A percentile compares a stretch with the other conserved stretches of the same genome.
phyloP scores from a whole-genome alignment of 805 yeast species.

The Pichia occidentalis region DNA sequence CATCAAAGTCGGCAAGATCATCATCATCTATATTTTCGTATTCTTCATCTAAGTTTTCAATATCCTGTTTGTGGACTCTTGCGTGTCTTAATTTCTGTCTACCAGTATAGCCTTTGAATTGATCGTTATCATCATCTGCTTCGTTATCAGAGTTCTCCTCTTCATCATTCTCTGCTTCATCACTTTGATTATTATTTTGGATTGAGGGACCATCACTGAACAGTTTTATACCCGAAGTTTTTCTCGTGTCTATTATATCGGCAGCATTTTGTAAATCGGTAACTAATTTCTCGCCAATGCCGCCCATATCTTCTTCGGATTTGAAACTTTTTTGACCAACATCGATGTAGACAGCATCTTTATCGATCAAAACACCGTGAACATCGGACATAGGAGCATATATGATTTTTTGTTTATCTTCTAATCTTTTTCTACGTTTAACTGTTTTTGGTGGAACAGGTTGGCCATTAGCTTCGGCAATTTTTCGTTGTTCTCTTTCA shows the following conservation, averaged over 20 bases:
- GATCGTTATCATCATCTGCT: conserved; percentile 17
- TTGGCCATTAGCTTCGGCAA: conserved; percentile 57
- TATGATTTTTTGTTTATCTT: conserved; percentile 87
- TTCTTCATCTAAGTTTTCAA: conserved; percentile 39
- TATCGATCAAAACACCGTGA: conserved; percentile 96
- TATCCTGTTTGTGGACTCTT: conserved; percentile 47
- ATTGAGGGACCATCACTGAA: conserved; percentile 44
- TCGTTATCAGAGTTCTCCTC: conserved; percentile 24
- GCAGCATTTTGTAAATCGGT: conserved; percentile 72
- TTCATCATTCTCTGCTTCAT: conserved; percentile 21
- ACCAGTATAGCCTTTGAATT: conserved; percentile 43
- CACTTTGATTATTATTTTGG: conserved; percentile 34
- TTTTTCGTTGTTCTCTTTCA: conserved; percentile 66
- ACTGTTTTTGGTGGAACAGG: conserved; percentile 37
- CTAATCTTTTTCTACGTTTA: conserved; percentile 79
- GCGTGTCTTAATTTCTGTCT: conserved; percentile 60
- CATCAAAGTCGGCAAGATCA: conserved; percentile 30
- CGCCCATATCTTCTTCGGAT: conserved; percentile 33
- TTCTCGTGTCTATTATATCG: conserved; percentile 43
- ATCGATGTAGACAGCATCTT: conserved; percentile 94
- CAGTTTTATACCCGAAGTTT: conserved; percentile 62
- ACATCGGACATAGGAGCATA: conserved; percentile 99
- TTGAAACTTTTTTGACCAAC: conserved; percentile 40
- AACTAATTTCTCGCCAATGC: conserved; percentile 82
- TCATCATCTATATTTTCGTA: conserved; percentile 41